Percentiles rank a stretch among this genome's conserved stretches.
Evolutionary conservation across 495 filamentous ascomycete species (phyloP).

Genomic region (Penicillium herquei): DNA sequence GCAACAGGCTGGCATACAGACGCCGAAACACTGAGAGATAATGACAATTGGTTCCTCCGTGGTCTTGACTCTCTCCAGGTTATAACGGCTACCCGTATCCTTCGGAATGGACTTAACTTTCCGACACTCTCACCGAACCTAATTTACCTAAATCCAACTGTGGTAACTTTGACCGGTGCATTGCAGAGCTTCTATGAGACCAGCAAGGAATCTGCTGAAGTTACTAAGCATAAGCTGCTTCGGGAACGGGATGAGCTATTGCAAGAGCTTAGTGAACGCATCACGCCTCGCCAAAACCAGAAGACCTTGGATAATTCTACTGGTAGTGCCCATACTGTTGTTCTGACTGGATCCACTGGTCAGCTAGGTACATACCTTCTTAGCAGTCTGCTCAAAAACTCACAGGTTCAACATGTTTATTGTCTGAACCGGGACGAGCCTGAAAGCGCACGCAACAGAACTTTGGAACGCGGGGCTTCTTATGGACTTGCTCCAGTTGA

Average conservation of each 20-base stretch:
- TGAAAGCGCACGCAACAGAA: not conserved
- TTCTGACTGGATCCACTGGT: slow-evolving; percentile 14
- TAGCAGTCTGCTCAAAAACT: slow-evolving; percentile 2
- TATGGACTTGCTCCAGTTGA: slow-evolving; percentile 1
- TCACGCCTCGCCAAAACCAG: not conserved
- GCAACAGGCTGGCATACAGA: slow-evolving; percentile 23
- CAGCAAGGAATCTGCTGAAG: not conserved
- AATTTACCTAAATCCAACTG: slow-evolving; percentile 16
- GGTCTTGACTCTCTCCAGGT: slow-evolving; percentile 56
- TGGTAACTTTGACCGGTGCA: slow-evolving; percentile 8
- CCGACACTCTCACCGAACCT: slow-evolving; percentile 11
- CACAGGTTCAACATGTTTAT: slow-evolving; percentile 1
- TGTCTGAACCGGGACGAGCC: slow-evolving; percentile 12
- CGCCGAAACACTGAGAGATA: slow-evolving; percentile 5
- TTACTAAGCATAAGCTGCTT: not conserved
- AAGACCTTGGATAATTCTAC: not conserved
- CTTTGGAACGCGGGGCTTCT: not conserved
- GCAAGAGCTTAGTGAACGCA: not conserved
- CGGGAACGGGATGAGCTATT: not conserved
- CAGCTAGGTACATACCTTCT: slow-evolving; percentile 8
- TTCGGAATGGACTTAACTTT: slow-evolving; percentile 13
- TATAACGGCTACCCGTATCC: slow-evolving; percentile 11
- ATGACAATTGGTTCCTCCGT: slow-evolving; percentile 36
- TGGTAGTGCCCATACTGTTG: not conserved
- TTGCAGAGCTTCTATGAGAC: not conserved